Percentiles rank a stretch among this genome's conserved stretches.
Conservation (phyloP, 495 filamentous ascomycete genomes). For the Xylaria nigripes region DNA sequence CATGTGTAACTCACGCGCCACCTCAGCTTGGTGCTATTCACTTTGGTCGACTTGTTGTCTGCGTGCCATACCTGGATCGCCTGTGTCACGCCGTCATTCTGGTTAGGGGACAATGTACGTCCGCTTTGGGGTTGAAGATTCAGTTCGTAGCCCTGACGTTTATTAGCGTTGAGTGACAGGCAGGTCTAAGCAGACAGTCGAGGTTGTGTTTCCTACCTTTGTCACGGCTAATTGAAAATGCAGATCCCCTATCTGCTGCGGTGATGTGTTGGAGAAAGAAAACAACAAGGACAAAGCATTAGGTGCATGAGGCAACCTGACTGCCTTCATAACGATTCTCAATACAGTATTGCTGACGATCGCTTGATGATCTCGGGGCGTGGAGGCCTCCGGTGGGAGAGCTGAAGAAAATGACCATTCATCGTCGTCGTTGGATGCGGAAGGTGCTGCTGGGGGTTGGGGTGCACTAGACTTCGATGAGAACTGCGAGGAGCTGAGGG, state of each 20-base stretch:
- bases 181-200: not conserved
- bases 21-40: conserved; percentile 71
- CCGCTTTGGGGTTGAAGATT: conserved; percentile 77
- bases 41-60: conserved; percentile 61
- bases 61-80: conserved; percentile 59
- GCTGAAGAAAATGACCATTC: conserved; percentile 94
- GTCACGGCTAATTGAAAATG: conserved; percentile 91
- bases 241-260: conserved; percentile 62
- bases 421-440: conserved; percentile 56
- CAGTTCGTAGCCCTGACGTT: conserved; percentile 61
- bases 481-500: conserved; percentile 52
- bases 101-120: conserved; percentile 61
- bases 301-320: conserved; percentile 35
- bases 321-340: conserved; percentile 44
- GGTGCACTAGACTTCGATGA: conserved; percentile 34
- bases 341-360: conserved; percentile 42
- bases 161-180: not conserved
- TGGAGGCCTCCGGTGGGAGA: conserved; percentile 53
- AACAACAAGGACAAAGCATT: conserved; percentile 55
- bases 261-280: conserved; percentile 70
- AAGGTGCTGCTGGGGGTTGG: conserved; percentile 27
- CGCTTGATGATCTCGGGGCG: conserved; percentile 39
- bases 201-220: conserved; percentile 51
- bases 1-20: conserved; percentile 80
- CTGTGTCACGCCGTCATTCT: conserved; percentile 74